Evolutionary conservation across 345 rosid genomes (phyloP), one percentile per base, ranked within the genome.

Genomic region (Cochlearia excelsa): DNA sequence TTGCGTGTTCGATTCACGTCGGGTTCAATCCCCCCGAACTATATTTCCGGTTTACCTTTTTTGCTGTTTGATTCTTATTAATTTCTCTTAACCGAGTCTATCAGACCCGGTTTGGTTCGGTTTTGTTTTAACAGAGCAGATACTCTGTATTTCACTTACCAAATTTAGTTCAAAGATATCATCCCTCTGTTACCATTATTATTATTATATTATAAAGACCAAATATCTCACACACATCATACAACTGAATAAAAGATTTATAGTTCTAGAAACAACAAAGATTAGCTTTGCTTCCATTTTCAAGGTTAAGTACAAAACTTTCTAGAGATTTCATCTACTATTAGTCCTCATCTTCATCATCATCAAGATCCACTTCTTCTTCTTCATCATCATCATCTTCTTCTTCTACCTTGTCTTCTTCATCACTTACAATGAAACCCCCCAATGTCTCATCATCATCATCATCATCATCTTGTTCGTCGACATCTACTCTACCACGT

Each of bases 1-100:
- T 90, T 85, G 93, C 87, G 84, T 81, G 90, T 79, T 90, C 84
- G 85, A 84, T 84, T 78, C 84, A 83, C 84, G 90, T 83, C 84
- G 81, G 88, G 86, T 84, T 87, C 63, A 48, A 55, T 8, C 2
- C 40, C 63, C 74, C 58, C 23, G 23, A 16, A 16, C 23, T 16
- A 16, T 16, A 16, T 16, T 0, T 16, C 23, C 23, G 23, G 23
- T 16, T 16, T 16, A 0, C 23, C 23, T 16, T 16, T 16, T 16
- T 16, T 16, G 23, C 23, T 16, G 23, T 16, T 16, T 16, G 23
- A 16, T 16, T 16, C 23, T 16, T 16, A 16, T 16, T 16, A 16
- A 16, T 16, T 16, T 16, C 23, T 16, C 23, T 16, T 16, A 16
- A 16, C 23, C 23, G 23, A 16, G 23, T 16, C 23, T 16, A 16